These are phyloP conservation scores for Metarhizium humberi DNA, from an alignment of 2,329 filamentous ascomycete genomes.

Conservation along the genomic window DNA sequence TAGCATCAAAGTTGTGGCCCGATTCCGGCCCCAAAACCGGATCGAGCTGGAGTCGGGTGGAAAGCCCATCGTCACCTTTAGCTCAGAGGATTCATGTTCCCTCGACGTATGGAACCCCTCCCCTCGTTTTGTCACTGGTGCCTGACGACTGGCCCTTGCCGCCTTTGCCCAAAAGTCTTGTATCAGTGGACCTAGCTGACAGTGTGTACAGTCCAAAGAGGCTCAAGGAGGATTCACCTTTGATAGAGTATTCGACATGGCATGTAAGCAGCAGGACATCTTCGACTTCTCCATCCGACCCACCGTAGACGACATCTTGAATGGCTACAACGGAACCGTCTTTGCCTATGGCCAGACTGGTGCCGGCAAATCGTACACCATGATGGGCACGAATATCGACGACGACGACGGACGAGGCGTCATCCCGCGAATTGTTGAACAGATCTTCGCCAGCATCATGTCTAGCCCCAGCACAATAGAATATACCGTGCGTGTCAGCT, in stretches of 20 bases:
- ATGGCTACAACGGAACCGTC: conserved; percentile 98
- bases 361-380: conserved; percentile 97
- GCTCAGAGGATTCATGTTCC: conserved; percentile 78
- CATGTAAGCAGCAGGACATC: conserved; percentile 80
- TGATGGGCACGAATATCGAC: conserved; percentile 76
- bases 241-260: conserved; percentile 94
- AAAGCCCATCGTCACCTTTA: conserved; percentile 83
- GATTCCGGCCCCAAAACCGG: conserved; percentile 95
- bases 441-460: conserved; percentile 94
- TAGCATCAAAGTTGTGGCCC: conserved; percentile 84
- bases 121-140: background rate
- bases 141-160: background rate
- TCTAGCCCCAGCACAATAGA: conserved; percentile 88
- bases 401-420: conserved; percentile 83
- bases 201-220: conserved; percentile 61
- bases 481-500: conserved; percentile 96
- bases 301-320: conserved; percentile 95
- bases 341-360: conserved; percentile 98
- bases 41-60: conserved; percentile 84
- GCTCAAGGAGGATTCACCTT: conserved; percentile 85
- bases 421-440: conserved; percentile 92
- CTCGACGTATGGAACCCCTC: conserved; percentile 54
- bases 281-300: conserved; percentile 96
- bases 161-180: background rate
- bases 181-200: conserved; percentile 12